Percentiles rank a stretch among this genome's conserved stretches.
Conservation (phyloP, 331 rosid species). For the Telfairia occidentalis region DNA sequence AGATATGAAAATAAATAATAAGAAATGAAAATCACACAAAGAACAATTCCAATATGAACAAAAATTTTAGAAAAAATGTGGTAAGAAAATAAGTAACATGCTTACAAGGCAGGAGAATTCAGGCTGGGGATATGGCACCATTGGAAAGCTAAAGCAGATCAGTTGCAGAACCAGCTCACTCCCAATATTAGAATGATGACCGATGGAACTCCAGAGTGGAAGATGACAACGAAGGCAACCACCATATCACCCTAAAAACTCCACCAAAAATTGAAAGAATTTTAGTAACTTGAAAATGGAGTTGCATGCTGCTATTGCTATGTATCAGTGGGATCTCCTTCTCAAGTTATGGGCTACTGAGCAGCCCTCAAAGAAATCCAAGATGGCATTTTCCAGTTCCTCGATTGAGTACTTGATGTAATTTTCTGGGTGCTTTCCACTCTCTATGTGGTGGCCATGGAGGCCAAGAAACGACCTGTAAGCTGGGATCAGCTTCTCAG, state of each 20-base stretch:
- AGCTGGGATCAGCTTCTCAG: slow-evolving; percentile 85
- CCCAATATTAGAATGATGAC: background rate
- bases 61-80: background rate
- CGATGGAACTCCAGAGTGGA: background rate
- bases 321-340: slow-evolving; percentile 17
- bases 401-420: slow-evolving; percentile 86
- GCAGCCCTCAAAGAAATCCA: slow-evolving; percentile 87
- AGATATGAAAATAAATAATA: slow-evolving; percentile 1
- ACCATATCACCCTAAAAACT: slow-evolving; percentile 12
- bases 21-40: slow-evolving; percentile 2
- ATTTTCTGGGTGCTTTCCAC: slow-evolving; percentile 88
- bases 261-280: slow-evolving; percentile 20
- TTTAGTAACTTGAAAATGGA: slow-evolving; percentile 5
- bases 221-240: background rate
- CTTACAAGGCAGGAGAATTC: slow-evolving; percentile 16
- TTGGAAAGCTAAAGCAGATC: slow-evolving; percentile 9
- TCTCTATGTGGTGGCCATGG: slow-evolving; percentile 81
- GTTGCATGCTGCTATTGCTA: background rate
- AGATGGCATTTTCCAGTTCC: slow-evolving; percentile 67
- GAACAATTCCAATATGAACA: slow-evolving; percentile 12
- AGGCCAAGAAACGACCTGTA: slow-evolving; percentile 90
- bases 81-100: slow-evolving; percentile 10
- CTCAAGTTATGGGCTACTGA: slow-evolving; percentile 10
- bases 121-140: slow-evolving; percentile 8
- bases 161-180: background rate